These are phyloP conservation scores for Tripterygium wilfordii DNA, from an alignment of 177 flowering plant genomes.

Conservation along the genomic window DNA sequence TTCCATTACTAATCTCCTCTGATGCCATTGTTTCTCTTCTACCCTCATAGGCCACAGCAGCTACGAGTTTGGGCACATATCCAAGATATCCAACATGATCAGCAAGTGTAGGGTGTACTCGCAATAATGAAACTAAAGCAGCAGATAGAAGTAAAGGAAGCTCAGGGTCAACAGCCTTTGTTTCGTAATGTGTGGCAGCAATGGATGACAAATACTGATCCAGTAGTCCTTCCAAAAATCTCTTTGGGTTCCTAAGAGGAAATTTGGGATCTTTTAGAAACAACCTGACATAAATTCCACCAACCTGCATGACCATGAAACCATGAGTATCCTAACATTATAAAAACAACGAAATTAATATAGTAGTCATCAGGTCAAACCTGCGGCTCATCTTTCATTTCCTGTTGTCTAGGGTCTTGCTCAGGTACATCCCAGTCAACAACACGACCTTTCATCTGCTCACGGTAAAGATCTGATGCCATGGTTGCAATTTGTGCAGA, in stretches of 20 bases:
- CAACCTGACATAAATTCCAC: constrained; percentile 93
- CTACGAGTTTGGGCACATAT: constrained; percentile 95
- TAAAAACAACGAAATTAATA: not conserved
- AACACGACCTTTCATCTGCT: constrained; percentile 94
- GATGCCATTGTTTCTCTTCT: constrained; percentile 92
- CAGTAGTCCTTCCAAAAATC: constrained; percentile 94
- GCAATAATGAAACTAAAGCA: constrained; percentile 86
- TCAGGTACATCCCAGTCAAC: constrained; percentile 99
- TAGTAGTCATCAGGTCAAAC: constrained; percentile 23
- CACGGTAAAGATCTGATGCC: constrained; percentile 85
- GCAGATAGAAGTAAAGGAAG: constrained; percentile 94
- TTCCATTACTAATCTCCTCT: constrained; percentile 47
- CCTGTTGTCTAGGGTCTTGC: constrained; percentile 87
- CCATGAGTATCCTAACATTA: not conserved
- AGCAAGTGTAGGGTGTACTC: constrained; percentile 96
- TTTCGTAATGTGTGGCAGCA: constrained; percentile 88
- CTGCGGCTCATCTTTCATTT: constrained; percentile 99
- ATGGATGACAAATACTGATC: constrained; percentile 95
- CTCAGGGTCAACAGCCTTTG: constrained; percentile 73
- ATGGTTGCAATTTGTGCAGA: constrained; percentile 93
- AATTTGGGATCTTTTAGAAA: constrained; percentile 98
- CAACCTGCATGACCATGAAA: constrained; percentile 63
- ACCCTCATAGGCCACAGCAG: constrained; percentile 96
- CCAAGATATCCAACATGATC: constrained; percentile 99
- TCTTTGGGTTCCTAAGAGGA: constrained; percentile 94